Evolutionary conservation across 2,329 filamentous ascomycete genomes (phyloP).

Genomic region (Dothideomycetes sp.): DNA sequence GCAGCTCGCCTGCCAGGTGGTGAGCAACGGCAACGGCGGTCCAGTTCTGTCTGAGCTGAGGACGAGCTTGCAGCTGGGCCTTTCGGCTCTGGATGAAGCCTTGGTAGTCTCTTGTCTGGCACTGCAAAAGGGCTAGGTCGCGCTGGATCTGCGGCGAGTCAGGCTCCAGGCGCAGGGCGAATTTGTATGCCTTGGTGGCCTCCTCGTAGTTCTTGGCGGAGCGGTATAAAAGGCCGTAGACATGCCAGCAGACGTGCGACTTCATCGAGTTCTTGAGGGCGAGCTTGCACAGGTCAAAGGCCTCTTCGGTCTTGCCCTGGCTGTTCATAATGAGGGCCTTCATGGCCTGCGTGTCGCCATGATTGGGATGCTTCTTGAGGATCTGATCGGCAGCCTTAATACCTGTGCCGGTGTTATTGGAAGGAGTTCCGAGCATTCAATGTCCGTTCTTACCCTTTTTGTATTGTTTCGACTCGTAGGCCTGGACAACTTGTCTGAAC

Average conservation of each 20-base stretch:
- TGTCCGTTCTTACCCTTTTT: conserved; percentile 53
- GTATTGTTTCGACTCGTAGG: conserved; percentile 98
- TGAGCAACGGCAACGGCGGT: conserved; percentile 91
- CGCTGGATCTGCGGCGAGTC: conserved; percentile 88
- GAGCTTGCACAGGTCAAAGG: conserved; percentile 83
- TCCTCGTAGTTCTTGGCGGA: conserved; percentile 97
- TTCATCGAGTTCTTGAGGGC: conserved; percentile 96
- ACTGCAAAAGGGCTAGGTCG: conserved; percentile 83
- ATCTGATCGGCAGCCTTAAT: conserved; percentile 95
- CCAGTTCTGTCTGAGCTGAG: conserved; percentile 84
- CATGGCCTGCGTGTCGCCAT: conserved; percentile 98
- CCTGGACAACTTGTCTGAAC: conserved; percentile 88
- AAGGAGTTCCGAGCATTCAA: neutral
- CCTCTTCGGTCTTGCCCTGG: conserved; percentile 84
- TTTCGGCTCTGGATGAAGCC: conserved; percentile 86
- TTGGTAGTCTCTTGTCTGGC: conserved; percentile 92
- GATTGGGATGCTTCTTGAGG: conserved; percentile 83
- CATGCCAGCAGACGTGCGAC: conserved; percentile 98
- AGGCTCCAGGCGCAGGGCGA: conserved; percentile 85
- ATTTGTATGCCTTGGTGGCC: conserved; percentile 98
- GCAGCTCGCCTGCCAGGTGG: conserved; percentile 76
- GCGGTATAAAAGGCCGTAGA: conserved; percentile 89
- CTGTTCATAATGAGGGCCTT: conserved; percentile 94
- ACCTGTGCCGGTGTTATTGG: conserved; percentile 38
- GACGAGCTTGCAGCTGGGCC: conserved; percentile 75